Base-by-base conservation (phyloP, 169 alveolate genomes). In the Babesia bigemina region DNA sequence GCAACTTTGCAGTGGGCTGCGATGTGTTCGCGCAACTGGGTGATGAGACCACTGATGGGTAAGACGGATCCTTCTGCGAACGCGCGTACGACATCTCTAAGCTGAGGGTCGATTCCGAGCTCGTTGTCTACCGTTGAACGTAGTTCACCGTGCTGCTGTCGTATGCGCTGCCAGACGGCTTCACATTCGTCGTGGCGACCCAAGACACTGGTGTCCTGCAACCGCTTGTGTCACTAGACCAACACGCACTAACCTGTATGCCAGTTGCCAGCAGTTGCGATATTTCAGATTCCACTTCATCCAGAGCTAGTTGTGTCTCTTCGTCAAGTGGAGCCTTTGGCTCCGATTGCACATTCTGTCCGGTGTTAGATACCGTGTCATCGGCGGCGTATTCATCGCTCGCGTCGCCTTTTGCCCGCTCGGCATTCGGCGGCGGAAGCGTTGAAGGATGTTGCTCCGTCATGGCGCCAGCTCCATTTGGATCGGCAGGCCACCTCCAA, bases 131-230 rank as follows among this genome's bases (percentile, higher is more conserved):
- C 22, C 42, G 47, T 39, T 4, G 59, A 44, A 4, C 21, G 55
- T 12, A 4, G 22, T 7, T 75, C 84, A 24, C 49, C 56, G 45
- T 71, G 24, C 12, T 19, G 66, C 26, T 28, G 39, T 49, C 65
- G 63, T 28, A 75, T 53, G 47, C 61, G 53, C 39, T 81, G 72
- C 84, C 88, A 71, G 8, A 81, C 69, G 24, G 60, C 45, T 14
- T 33, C 58, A 49, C 88, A 81, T 33, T 66, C 60, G 7, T 60
- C 79, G 33, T 63, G 66, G 44, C 73, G 36, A 53, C 85, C 71
- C 44, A 81, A 17, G 17, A 81, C 53, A 48, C 88, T 81, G n/a
- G 79, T 65, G 57, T 81, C 85, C 88, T 81, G 76, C 50, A 60
- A n/a, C 13, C 3, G 0, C 29, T 8, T 48, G 14, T 26, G 4